Percentiles rank a stretch among this genome's conserved stretches.
Conservation (phyloP, 805 yeast genomes). For the Starmerella stellata region DNA sequence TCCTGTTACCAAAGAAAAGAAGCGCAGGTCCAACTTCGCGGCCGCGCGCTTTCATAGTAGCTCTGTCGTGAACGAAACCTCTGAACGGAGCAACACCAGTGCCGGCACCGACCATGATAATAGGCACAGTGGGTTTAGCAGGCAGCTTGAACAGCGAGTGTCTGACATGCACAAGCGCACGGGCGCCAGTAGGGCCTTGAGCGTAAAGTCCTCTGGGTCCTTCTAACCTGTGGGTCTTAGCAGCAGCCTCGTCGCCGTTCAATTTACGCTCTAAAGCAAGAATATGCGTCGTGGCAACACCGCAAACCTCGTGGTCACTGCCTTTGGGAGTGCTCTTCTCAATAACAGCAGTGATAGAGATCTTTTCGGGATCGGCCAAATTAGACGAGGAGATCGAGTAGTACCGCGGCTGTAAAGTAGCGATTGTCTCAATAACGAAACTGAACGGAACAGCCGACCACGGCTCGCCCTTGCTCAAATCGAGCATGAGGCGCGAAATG, state of each 20-base stretch:
- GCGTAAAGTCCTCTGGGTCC: slow-evolving; percentile 60
- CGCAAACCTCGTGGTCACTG: slow-evolving; percentile 35
- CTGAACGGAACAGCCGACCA: slow-evolving; percentile 73
- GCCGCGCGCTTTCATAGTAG: slow-evolving; percentile 33
- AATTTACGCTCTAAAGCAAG: slow-evolving; percentile 48
- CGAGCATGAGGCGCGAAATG: slow-evolving; percentile 53
- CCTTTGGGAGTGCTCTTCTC: slow-evolving; percentile 34
- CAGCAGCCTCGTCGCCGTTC: slow-evolving; percentile 30
- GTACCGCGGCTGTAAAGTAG: slow-evolving; percentile 81
- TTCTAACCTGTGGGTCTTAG: slow-evolving; percentile 49
- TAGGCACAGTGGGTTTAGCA: slow-evolving; percentile 60
- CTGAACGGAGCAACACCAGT: slow-evolving; percentile 98
- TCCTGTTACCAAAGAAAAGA: slow-evolving; percentile 78
- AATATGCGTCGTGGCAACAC: slow-evolving; percentile 82
- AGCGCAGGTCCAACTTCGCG: slow-evolving; percentile 50
- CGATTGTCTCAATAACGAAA: slow-evolving; percentile 61
- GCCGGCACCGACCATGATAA: slow-evolving; percentile 92
- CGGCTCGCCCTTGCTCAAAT: slow-evolving; percentile 41
- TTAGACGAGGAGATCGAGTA: slow-evolving; percentile 91
- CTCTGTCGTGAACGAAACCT: slow-evolving; percentile 81
- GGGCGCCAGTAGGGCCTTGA: slow-evolving; percentile 22
- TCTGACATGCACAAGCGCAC: slow-evolving; percentile 80
- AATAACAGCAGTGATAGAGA: slow-evolving; percentile 83
- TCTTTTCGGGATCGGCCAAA: slow-evolving; percentile 47
- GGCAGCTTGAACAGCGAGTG: slow-evolving; percentile 92